Conservation (phyloP, 129 eudicot species). For the Gnaphalium uliginosum region DNA sequence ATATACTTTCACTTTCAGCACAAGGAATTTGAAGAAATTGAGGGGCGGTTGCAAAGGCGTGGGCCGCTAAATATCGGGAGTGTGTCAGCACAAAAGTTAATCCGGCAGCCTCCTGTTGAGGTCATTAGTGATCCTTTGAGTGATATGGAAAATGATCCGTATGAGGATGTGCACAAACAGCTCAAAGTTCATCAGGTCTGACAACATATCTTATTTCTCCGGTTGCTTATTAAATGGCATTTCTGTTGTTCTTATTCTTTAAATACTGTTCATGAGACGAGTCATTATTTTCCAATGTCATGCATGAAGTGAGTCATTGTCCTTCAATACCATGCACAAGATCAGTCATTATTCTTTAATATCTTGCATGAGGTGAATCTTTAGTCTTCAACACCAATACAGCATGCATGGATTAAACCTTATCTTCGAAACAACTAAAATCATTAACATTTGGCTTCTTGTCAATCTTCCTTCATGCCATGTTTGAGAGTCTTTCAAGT, state of each 20-base stretch:
- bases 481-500: neutral
- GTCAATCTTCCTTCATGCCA: neutral
- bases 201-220: neutral
- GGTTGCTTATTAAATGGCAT: neutral
- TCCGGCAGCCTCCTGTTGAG: constrained; percentile 72
- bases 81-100: constrained; percentile 66
- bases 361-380: neutral
- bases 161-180: constrained; percentile 55
- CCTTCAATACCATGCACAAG: neutral
- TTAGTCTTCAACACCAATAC: neutral
- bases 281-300: constrained; percentile 7
- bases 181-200: constrained; percentile 68
- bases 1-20: constrained; percentile 52
- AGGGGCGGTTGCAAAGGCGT: constrained; percentile 67
- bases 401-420: neutral
- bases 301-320: constrained; percentile 13
- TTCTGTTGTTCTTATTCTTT: neutral
- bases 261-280: neutral
- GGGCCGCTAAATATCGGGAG: constrained; percentile 68
- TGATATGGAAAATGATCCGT: constrained; percentile 78
- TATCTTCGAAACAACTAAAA: neutral
- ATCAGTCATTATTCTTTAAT: neutral
- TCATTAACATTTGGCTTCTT: neutral
- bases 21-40: constrained; percentile 92
- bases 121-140: constrained; percentile 88